phyloP scores from a whole-genome alignment of 306 rosid species.

The Ochetophila trinervis region DNA sequence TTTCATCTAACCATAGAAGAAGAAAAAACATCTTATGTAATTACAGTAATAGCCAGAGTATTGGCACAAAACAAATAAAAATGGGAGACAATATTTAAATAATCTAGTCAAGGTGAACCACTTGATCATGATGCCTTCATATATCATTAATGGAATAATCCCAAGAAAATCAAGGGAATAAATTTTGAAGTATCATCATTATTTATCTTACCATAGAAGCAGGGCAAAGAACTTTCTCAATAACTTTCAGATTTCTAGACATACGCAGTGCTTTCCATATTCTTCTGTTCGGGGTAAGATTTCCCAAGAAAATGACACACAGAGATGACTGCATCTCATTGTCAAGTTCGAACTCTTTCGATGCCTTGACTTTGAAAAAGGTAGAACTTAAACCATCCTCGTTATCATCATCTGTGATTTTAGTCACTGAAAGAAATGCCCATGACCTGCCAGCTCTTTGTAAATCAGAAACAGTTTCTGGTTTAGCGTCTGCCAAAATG shows the following conservation, averaged over 20 bases:
- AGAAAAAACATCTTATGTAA: no score
- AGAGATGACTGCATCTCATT: constrained; percentile 24
- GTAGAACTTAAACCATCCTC: constrained; percentile 30
- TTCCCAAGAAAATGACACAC: constrained; percentile 45
- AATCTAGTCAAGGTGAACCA: no score
- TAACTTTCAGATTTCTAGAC: constrained; percentile 29
- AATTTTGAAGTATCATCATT: background rate
- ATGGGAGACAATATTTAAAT: no score
- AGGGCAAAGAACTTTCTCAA: constrained; percentile 35
- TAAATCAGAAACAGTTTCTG: constrained; percentile 45
- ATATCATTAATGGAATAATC: background rate
- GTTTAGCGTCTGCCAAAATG: constrained; percentile 52
- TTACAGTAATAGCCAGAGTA: no score
- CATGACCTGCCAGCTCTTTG: constrained; percentile 48
- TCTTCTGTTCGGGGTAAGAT: constrained; percentile 42
- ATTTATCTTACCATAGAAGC: constrained; percentile 39
- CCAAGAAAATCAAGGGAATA: background rate
- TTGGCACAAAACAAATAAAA: no score
- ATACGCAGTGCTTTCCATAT: constrained; percentile 59
- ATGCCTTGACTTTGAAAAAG: constrained; percentile 42
- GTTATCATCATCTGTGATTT: constrained; percentile 29
- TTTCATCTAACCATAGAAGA: no score
- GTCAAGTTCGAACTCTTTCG: constrained; percentile 27
- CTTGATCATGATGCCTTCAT: no score
- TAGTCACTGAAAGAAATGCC: constrained; percentile 41